These are phyloP conservation scores for Kwoniella heveanensis DNA, from an alignment of 768 basidiomycete species.

Conservation along the genomic window DNA sequence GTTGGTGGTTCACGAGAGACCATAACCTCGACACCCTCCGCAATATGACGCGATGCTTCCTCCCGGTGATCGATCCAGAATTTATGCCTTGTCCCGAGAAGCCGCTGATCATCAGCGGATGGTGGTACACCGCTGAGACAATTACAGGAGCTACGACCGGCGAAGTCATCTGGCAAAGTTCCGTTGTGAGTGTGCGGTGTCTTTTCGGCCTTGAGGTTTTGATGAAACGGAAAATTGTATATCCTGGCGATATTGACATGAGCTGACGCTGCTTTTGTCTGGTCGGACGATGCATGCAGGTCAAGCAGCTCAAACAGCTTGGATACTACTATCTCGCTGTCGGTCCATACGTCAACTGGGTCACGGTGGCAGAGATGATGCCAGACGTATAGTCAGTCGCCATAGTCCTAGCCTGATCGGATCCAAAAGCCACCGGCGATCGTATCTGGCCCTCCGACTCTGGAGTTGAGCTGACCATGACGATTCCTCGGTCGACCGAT, in stretches of 20 bases:
- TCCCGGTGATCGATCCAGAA: conserved; percentile 20
- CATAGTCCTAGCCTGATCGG: not conserved
- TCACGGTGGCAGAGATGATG: conserved; percentile 48
- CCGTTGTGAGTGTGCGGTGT: conserved; percentile 18
- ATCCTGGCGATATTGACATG: too few species aligned
- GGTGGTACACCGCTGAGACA: conserved; percentile 44
- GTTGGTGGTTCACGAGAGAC: conserved; percentile 42
- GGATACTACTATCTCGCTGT: conserved; percentile 31
- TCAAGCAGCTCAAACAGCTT: conserved; percentile 32
- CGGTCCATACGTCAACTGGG: conserved; percentile 46
- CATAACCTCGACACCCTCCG: conserved; percentile 32
- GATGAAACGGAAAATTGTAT: too few species aligned
- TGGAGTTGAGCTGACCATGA: too few species aligned
- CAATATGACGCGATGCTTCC: conserved; percentile 35
- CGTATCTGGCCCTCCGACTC: too few species aligned
- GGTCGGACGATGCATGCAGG: conserved; percentile 3
- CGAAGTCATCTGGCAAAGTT: conserved; percentile 39
- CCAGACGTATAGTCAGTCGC: conserved; percentile 53
- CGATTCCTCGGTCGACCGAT: too few species aligned
- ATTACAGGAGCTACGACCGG: conserved; percentile 33
- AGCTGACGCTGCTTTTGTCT: not conserved
- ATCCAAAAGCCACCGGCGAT: too few species aligned
- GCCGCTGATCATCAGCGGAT: conserved; percentile 45
- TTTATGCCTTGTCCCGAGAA: conserved; percentile 32
- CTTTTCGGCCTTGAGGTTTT: too few species aligned